Base-by-base conservation (phyloP, 2,329 filamentous ascomycete species). In the Hypoxylon sp. region DNA sequence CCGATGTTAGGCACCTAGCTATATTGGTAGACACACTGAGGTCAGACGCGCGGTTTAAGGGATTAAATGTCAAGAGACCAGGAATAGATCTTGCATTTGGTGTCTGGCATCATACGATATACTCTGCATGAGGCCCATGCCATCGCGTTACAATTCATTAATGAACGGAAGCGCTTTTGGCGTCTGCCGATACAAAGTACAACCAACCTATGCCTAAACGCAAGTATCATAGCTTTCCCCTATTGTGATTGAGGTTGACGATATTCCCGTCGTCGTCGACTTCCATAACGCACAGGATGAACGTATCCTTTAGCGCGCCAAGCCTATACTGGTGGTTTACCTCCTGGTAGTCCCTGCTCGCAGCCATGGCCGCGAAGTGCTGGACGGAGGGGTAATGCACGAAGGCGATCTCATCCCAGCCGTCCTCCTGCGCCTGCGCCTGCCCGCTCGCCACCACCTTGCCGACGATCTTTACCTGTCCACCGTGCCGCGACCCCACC, bases 391-490 rank as follows among this genome's bases (percentile, higher is more conserved):
- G 87, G 74, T 89, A 89, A 76, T 89, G 87, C 57, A 87, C 87
- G 44, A 89, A 78, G 0, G 87, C 87, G 64, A 90, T 81, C 75
- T 90, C 87, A 72, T 89, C 84, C 87, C 87, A 90, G 54, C 76
- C 76, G 11, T 74, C 76, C 47, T 65, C 61, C 19, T 48, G 56
- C 10, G 58, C 61, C 19, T 48, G 56, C 10, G 58, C 61, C 22
- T 62, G 56, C 30, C 39, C 57, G 13, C 57, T 62, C 2, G 62
- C 59, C 15, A 88, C 84, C 57, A 88, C 84, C 57, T 81, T 86
- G 0, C 87, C 87, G 0, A 89, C 85, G 5, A 89, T 78, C 76
- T 89, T 89, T 1, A 87, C 87, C 60, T 79, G 78, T 0, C 86
- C 87, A 4, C 87, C 87, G 22, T 85, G 79, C 64, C 77, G 77